A percentile compares a stretch with the other conserved stretches of the same genome.
Conservation (phyloP, 495 filamentous ascomycete species). For the Beverwykella pulmonaria region DNA sequence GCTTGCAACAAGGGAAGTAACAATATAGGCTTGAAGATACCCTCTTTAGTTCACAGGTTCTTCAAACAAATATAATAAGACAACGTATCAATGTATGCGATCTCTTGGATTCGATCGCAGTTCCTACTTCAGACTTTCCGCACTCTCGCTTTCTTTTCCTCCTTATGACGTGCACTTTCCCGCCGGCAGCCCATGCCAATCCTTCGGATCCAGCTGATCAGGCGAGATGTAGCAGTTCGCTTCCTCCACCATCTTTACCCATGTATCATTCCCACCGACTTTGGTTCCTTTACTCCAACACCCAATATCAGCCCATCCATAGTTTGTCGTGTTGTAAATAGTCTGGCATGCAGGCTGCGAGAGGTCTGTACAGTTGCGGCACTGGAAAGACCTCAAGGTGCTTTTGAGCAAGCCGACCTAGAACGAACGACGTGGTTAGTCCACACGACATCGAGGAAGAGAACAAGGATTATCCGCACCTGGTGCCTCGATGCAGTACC, state of each 20-base stretch:
- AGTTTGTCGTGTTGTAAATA: neutral
- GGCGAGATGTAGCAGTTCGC: neutral
- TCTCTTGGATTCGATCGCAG: too few species aligned
- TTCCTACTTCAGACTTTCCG: too few species aligned
- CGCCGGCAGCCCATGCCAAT: neutral
- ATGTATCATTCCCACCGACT: neutral
- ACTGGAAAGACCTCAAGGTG: neutral
- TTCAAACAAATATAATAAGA: too few species aligned
- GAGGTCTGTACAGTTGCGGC: conserved; percentile 3
- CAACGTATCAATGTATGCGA: too few species aligned
- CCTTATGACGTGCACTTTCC: neutral
- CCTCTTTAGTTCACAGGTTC: too few species aligned
- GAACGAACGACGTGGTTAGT: neutral
- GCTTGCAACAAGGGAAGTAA: too few species aligned
- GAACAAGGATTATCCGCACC: too few species aligned
- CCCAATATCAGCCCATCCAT: neutral
- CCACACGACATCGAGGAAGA: neutral
- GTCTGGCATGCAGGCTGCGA: neutral
- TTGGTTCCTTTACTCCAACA: neutral
- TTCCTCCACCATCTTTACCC: neutral
- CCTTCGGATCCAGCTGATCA: neutral
- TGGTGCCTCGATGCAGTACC: neutral
- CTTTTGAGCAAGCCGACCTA: neutral
- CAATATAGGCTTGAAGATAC: too few species aligned
- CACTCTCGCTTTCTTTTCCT: neutral